Percentiles rank a stretch among this genome's conserved stretches.
These are phyloP conservation scores for Eucalyptus pauciflora DNA, from an alignment of 345 rosid genomes.

Conservation along the genomic window DNA sequence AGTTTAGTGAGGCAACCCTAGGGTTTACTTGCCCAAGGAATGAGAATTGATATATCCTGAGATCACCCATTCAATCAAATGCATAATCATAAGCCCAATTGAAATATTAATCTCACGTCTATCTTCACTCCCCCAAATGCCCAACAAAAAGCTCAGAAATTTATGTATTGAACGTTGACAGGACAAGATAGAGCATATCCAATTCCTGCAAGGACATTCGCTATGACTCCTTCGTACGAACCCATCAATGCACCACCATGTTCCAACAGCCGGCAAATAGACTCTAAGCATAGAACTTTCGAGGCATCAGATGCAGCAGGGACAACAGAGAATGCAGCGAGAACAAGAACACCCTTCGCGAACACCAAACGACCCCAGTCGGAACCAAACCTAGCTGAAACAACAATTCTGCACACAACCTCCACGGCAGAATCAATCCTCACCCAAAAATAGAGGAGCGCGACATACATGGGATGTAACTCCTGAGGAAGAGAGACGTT, in stretches of 20 bases:
- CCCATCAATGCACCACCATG: constrained; percentile 17
- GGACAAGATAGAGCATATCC: constrained; percentile 73
- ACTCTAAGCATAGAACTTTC: constrained; percentile 40
- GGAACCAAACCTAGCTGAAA: constrained; percentile 1
- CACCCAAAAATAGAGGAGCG: constrained; percentile 79
- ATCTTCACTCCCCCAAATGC: constrained; percentile 49
- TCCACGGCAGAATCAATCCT: constrained; percentile 59
- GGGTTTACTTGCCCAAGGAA: background rate
- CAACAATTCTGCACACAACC: constrained; percentile 31
- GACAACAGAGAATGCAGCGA: constrained; percentile 59
- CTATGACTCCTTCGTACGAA: constrained; percentile 20
- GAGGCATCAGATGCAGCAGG: constrained; percentile 35
- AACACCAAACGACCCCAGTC: constrained; percentile 29
- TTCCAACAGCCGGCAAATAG: constrained; percentile 46
- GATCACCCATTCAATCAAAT: constrained; percentile 70
- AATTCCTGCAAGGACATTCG: constrained; percentile 67
- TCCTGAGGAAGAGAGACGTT: constrained; percentile 32
- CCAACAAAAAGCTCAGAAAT: constrained; percentile 39
- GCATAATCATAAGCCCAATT: constrained; percentile 70
- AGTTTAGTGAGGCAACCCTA: too few species aligned
- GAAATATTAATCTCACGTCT: constrained; percentile 35
- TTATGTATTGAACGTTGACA: constrained; percentile 21
- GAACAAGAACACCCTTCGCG: constrained; percentile 47
- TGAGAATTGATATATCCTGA: constrained; percentile 41
- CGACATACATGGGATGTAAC: constrained; percentile 44